phyloP scores from a whole-genome alignment of 116 monocot species.

The Zostera marina region DNA sequence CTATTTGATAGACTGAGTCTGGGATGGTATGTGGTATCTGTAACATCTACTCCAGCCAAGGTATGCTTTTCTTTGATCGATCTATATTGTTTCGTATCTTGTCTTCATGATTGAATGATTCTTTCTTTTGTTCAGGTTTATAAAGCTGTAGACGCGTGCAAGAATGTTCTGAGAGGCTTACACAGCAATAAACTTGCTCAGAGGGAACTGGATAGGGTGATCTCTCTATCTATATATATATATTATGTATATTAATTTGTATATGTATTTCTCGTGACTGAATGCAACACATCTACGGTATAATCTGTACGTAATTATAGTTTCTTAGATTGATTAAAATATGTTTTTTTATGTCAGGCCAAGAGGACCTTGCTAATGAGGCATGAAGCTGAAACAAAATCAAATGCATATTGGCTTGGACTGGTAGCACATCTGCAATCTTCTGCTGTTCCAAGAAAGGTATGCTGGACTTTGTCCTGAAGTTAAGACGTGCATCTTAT shows the following conservation, averaged over 20 bases:
- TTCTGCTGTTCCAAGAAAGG: constrained; percentile 72
- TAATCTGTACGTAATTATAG: too few species aligned
- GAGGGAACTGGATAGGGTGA: constrained; percentile 88
- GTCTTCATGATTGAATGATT: not conserved
- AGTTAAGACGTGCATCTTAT: not conserved
- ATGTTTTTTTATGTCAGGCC: constrained; percentile 31
- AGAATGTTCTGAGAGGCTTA: constrained; percentile 81
- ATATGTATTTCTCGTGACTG: not conserved
- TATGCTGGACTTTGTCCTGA: constrained; percentile 2
- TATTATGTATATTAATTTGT: too few species aligned
- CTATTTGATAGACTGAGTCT: constrained; percentile 83
- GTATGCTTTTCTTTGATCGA: constrained; percentile 16
- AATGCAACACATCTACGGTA: too few species aligned
- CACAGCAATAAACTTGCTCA: constrained; percentile 61
- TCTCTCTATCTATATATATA: constrained; percentile 9
- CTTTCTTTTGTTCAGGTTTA: constrained; percentile 27
- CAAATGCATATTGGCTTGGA: constrained; percentile 97
- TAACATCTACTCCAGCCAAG: constrained; percentile 95
- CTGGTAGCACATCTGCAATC: constrained; percentile 81
- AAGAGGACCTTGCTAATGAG: constrained; percentile 93
- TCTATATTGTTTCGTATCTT: not conserved
- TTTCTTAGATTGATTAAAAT: too few species aligned
- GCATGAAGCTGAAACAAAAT: constrained; percentile 87
- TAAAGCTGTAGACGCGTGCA: constrained; percentile 99
- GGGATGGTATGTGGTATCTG: constrained; percentile 98